These are phyloP conservation scores for Vigna mungo DNA, from an alignment of 306 rosid species.

Conservation along the genomic window DNA sequence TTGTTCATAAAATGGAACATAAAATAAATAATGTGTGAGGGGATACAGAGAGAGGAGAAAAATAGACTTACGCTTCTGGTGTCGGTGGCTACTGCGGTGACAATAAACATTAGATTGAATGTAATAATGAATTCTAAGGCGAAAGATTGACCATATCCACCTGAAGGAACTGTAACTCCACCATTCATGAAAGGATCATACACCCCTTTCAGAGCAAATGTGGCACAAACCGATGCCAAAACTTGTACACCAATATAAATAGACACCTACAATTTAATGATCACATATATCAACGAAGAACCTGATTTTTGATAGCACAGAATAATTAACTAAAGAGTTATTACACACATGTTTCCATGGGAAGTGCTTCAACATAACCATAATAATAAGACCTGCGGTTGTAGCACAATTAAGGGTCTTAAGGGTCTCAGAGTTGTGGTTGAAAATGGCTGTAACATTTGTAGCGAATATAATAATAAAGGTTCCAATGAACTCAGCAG, in stretches of 20 bases:
- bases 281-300: too few species aligned
- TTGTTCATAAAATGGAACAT: neutral
- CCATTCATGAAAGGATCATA: constrained; percentile 52
- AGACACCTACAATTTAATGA: constrained; percentile 63
- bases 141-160: constrained; percentile 74
- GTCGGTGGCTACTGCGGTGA: constrained; percentile 89
- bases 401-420: constrained; percentile 64
- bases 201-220: constrained; percentile 62
- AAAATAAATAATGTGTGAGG: neutral
- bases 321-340: too few species aligned
- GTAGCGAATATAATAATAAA: constrained; percentile 70
- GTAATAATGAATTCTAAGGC: constrained; percentile 76
- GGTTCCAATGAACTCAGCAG: constrained; percentile 92
- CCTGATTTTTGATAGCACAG: too few species aligned
- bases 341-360: constrained; percentile 69
- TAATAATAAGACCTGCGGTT: constrained; percentile 74
- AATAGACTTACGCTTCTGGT: constrained; percentile 72
- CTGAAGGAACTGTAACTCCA: constrained; percentile 87
- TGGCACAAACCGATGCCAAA: neutral
- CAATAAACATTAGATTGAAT: constrained; percentile 92
- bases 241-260: constrained; percentile 74
- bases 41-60: neutral
- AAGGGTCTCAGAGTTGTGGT: constrained; percentile 71
- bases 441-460: constrained; percentile 79
- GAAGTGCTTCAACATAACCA: constrained; percentile 81